These are phyloP conservation scores for Magnaporthiopsis rhizophila DNA, from an alignment of 2,329 filamentous ascomycete genomes.

Conservation along the genomic window DNA sequence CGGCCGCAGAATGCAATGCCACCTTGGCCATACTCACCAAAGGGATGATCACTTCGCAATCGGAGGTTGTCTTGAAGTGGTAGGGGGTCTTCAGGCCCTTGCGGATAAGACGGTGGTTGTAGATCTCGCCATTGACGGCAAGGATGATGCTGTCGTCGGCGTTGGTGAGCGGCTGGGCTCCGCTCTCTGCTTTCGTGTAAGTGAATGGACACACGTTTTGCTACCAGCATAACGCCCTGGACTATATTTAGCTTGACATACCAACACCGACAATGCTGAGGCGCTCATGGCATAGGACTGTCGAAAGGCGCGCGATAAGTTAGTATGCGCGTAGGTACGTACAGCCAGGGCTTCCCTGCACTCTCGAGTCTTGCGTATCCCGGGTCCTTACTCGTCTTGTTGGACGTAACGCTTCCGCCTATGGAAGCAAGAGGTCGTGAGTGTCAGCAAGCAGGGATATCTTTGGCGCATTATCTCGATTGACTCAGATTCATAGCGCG, in stretches of 20 bases:
- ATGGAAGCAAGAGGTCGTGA: slow-evolving; percentile 12
- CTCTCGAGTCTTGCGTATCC: slow-evolving; percentile 9
- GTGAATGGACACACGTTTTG: slow-evolving; percentile 1
- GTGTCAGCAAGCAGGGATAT: slow-evolving; percentile 21
- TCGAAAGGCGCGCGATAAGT: slow-evolving; percentile 17
- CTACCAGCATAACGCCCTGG: neutral
- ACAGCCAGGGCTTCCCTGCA: neutral
- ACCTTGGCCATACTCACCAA: slow-evolving; percentile 51
- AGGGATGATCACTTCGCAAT: slow-evolving; percentile 98
- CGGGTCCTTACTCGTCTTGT: slow-evolving; percentile 71
- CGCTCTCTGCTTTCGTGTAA: slow-evolving; percentile 59
- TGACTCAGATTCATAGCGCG: slow-evolving; percentile 20
- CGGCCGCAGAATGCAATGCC: neutral
- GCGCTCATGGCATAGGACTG: slow-evolving; percentile 94
- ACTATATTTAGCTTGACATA: slow-evolving; percentile 33
- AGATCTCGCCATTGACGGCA: slow-evolving; percentile 98
- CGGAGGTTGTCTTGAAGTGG: slow-evolving; percentile 97
- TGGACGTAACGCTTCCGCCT: slow-evolving; percentile 84
- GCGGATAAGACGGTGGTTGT: slow-evolving; percentile 94
- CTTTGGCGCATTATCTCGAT: slow-evolving; percentile 11
- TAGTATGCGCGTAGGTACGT: slow-evolving; percentile 13
- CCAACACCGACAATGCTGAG: slow-evolving; percentile 95
- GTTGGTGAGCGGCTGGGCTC: slow-evolving; percentile 91
- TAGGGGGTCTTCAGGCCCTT: slow-evolving; percentile 78
- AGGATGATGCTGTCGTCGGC: slow-evolving; percentile 81